These are phyloP conservation scores for Botrytis byssoidea DNA, from an alignment of 2,329 filamentous ascomycete species.

Conservation along the genomic window DNA sequence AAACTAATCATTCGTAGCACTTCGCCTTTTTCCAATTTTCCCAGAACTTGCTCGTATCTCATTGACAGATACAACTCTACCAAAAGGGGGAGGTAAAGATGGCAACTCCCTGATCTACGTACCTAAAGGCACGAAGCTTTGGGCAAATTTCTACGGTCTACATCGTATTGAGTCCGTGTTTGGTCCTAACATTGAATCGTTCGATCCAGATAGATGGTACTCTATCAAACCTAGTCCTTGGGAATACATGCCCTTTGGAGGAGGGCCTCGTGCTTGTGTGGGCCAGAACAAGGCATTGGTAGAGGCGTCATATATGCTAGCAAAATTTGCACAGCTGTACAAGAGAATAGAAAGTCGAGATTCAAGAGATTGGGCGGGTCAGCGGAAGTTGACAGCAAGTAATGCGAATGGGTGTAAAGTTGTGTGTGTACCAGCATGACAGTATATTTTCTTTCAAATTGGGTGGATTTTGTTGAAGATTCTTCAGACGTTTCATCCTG, in stretches of 20 bases:
- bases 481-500: neutral
- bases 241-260: slow-evolving; percentile 65
- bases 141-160: slow-evolving; percentile 7
- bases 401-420: slow-evolving; percentile 19
- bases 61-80: slow-evolving; percentile 22
- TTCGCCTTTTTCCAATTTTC: slow-evolving; percentile 34
- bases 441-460: neutral
- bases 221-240: slow-evolving; percentile 63
- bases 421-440: slow-evolving; percentile 5
- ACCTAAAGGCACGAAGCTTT: slow-evolving; percentile 17
- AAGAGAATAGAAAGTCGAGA: slow-evolving; percentile 17
- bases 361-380: slow-evolving; percentile 9
- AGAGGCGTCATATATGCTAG: slow-evolving; percentile 23
- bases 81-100: slow-evolving; percentile 24
- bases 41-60: slow-evolving; percentile 20
- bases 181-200: slow-evolving; percentile 67
- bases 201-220: slow-evolving; percentile 70
- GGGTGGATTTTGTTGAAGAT: neutral
- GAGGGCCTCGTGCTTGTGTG: slow-evolving; percentile 66
- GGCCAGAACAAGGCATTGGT: slow-evolving; percentile 43
- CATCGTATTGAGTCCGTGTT: slow-evolving; percentile 47
- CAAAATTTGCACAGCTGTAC: slow-evolving; percentile 21
- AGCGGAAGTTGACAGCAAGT: slow-evolving; percentile 15
- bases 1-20: slow-evolving; percentile 6
- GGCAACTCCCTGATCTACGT: slow-evolving; percentile 23